These are phyloP conservation scores for Lepidium aucheri DNA, from an alignment of 345 rosid genomes.

Conservation along the genomic window DNA sequence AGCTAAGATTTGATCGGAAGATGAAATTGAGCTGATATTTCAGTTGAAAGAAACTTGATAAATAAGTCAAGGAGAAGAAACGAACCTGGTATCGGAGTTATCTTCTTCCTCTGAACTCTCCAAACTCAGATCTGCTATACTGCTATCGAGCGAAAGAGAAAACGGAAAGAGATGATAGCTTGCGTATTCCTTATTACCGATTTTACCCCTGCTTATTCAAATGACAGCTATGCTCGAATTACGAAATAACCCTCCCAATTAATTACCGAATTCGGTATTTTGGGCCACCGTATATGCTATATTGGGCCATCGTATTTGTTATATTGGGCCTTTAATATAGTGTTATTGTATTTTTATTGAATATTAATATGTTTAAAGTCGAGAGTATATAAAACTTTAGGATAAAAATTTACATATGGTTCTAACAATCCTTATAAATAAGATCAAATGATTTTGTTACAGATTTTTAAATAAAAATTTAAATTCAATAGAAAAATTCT, in stretches of 20 bases:
- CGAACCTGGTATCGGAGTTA: not conserved
- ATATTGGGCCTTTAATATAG: not conserved
- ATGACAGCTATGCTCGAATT: not conserved
- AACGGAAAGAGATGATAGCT: not conserved
- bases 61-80: not conserved
- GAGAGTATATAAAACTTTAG: no score
- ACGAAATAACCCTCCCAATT: not conserved
- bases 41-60: not conserved
- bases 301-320: not conserved
- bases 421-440: no score
- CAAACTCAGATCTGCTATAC: constrained; percentile 11
- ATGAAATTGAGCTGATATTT: not conserved
- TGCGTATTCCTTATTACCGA: not conserved
- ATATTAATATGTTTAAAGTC: no score
- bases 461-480: no score
- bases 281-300: not conserved
- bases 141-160: not conserved
- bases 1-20: not conserved
- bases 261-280: not conserved
- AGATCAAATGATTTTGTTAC: no score
- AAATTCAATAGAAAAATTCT: no score
- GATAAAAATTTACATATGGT: no score
- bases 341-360: no score
- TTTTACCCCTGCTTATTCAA: not conserved
- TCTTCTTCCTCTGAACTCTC: not conserved